Base-by-base conservation (phyloP, 1,139 yeast species). In the Sugiyamaella sp. region DNA sequence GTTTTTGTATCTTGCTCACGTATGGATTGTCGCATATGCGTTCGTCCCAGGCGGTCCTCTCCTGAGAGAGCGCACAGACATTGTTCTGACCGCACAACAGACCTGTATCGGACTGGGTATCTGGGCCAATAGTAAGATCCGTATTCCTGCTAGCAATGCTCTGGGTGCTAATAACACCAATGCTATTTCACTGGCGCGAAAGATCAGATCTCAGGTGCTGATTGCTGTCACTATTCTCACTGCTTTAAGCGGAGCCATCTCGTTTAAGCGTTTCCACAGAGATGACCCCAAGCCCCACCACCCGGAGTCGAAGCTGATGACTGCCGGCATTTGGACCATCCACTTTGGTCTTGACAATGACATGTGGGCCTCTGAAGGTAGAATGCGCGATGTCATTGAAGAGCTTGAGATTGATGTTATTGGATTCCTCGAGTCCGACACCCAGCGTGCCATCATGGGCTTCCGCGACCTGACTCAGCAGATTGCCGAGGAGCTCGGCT, bases 11-110 rank as follows among this genome's bases (percentile, higher is more conserved):
- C 77, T 93, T 58, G 93, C 88, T 12, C 93, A 91, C 70, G 96
- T 93, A 49, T 93, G 98, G 98, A 84, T 87, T 51, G 99, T 93
- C 40, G 99, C 99, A 0, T 93, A 93, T 70, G 99, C 99, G 0
- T 93, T 93, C 73, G 99, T 93, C 49, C 99, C 99, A 14, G 93
- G 89, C 58, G 99, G 99, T 3, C 85, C 85, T 66, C 61, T 87
- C 24, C 76, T 93, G 54, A 81, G 99, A 66, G 99, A 93, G 71
- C 81, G 97, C 67, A 84, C 93, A 3, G 96, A 90, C 69, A 70
- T 87, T 42, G 81, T 93, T 2, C 70, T 89, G 48, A 77, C 78
- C 4, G 61, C 74, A 3, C 79, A 86, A 55, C 81, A 86, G 45
- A 64, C 74, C 1, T 63, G 76, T 29, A 67, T 84, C 46, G 73